Evolutionary conservation across 495 filamentous ascomycete species (phyloP).

Genomic region (Parmelia sp.): DNA sequence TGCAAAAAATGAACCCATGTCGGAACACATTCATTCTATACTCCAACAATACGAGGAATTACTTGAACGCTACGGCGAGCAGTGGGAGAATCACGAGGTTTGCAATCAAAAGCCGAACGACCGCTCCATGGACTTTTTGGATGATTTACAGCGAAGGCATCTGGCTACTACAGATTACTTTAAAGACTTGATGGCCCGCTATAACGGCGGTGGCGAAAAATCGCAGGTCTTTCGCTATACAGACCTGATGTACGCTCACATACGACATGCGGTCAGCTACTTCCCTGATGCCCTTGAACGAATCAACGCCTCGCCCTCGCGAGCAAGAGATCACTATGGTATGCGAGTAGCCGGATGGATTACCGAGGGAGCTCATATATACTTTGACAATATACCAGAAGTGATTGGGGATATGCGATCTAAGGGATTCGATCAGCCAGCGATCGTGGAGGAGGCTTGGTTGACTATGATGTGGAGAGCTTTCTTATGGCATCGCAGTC

Average conservation of each 20-base stretch:
- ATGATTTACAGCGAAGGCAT: conserved; percentile 7
- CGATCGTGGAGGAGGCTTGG: conserved; percentile 26
- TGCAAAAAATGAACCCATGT: neutral
- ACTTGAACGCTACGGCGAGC: conserved; percentile 6
- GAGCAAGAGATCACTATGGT: conserved; percentile 13
- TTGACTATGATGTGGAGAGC: conserved; percentile 30
- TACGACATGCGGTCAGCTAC: conserved; percentile 13
- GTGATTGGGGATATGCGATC: conserved; percentile 13
- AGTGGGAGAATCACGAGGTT: conserved; percentile 11
- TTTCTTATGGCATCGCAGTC: conserved; percentile 28
- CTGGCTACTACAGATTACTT: conserved; percentile 5
- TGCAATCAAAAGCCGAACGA: conserved; percentile 1
- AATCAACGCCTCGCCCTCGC: conserved; percentile 10
- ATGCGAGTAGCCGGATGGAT: conserved; percentile 17
- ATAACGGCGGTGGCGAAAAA: neutral
- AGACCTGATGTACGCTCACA: conserved; percentile 16
- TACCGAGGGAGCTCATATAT: conserved; percentile 19
- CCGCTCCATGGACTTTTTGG: neutral
- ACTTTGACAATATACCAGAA: conserved; percentile 20
- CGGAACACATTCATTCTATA: conserved; percentile 10
- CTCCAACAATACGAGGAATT: conserved; percentile 12
- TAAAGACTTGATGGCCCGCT: neutral
- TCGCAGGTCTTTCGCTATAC: conserved; percentile 8
- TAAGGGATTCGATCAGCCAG: conserved; percentile 18
- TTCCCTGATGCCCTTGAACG: conserved; percentile 10